phyloP scores from a whole-genome alignment of 1,284 basidiomycete species.

The Dichomitus squalens region DNA sequence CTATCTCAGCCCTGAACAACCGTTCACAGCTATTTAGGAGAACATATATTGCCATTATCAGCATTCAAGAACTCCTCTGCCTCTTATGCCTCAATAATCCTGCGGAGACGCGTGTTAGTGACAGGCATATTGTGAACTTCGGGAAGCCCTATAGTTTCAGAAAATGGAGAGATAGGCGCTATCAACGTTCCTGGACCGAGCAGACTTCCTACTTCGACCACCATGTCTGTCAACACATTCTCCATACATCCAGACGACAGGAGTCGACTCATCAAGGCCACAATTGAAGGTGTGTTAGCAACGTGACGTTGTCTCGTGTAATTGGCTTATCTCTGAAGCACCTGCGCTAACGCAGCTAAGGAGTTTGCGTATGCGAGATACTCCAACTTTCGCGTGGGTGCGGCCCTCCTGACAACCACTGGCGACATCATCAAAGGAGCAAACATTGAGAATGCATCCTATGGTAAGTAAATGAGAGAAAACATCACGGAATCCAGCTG shows the following conservation, averaged over 20 bases:
- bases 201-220: neutral
- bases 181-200: neutral
- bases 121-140: too few relatives aligned
- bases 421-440: constrained; percentile 80
- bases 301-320: neutral
- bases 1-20: neutral
- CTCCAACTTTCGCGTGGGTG: constrained; percentile 90
- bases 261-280: constrained; percentile 35
- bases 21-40: too few relatives aligned
- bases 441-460: constrained; percentile 92
- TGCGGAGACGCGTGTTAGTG: too few relatives aligned
- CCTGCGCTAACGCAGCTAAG: constrained; percentile 43
- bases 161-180: neutral
- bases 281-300: constrained; percentile 33
- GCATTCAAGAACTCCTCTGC: too few relatives aligned
- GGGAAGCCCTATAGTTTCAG: too few relatives aligned
- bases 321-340: neutral
- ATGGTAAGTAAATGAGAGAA: constrained; percentile 51
- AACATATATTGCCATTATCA: too few relatives aligned
- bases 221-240: constrained; percentile 30
- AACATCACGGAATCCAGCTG: neutral
- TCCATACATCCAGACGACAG: constrained; percentile 27
- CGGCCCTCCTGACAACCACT: constrained; percentile 71
- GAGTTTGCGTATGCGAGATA: constrained; percentile 70
- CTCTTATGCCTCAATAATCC: too few relatives aligned